A percentile compares a stretch with the other conserved stretches of the same genome.
These are phyloP conservation scores for Phytophthora citricola DNA, from an alignment of 352 stramenopile species.

Conservation along the genomic window DNA sequence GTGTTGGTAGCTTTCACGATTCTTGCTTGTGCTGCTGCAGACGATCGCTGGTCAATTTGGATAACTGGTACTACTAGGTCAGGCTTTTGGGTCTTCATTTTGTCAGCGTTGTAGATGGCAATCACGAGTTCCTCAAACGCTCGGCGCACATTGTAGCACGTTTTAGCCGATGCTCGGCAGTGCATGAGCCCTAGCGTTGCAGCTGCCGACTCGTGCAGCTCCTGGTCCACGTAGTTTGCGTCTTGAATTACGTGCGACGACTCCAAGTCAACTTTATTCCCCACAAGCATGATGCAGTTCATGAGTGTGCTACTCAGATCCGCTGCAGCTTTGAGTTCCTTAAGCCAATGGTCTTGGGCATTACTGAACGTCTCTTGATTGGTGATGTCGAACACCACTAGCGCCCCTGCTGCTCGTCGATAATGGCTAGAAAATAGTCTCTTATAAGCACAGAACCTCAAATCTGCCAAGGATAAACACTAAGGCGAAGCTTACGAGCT, in stretches of 20 bases:
- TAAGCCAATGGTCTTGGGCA: conserved; percentile 74
- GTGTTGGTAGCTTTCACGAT: not conserved
- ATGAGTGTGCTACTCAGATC: conserved; percentile 67
- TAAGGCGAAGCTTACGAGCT: conserved; percentile 58
- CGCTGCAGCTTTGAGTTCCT: conserved; percentile 73
- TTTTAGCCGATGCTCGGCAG: conserved; percentile 75
- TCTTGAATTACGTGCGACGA: conserved; percentile 12
- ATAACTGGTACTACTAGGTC: conserved; percentile 43
- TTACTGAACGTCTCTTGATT: conserved; percentile 72
- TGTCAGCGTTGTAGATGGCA: conserved; percentile 71
- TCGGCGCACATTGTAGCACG: conserved; percentile 64
- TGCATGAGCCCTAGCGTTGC: conserved; percentile 50
- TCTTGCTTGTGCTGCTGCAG: conserved; percentile 8
- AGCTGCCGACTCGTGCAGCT: conserved; percentile 52
- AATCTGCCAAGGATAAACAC: not conserved
- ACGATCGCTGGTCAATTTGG: conserved; percentile 38
- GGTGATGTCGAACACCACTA: conserved; percentile 84
- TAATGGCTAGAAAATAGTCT: conserved; percentile 56
- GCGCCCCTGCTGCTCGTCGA: conserved; percentile 68
- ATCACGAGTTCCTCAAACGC: conserved; percentile 80
- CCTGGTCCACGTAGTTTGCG: conserved; percentile 36
- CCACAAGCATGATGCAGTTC: conserved; percentile 79
- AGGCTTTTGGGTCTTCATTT: conserved; percentile 47
- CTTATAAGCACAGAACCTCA: not conserved
- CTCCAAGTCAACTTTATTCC: conserved; percentile 80